Percentiles rank a stretch among this genome's conserved stretches.
Evolutionary conservation across 257 asterid genomes (phyloP).

Genomic region (Gentiana dahurica): DNA sequence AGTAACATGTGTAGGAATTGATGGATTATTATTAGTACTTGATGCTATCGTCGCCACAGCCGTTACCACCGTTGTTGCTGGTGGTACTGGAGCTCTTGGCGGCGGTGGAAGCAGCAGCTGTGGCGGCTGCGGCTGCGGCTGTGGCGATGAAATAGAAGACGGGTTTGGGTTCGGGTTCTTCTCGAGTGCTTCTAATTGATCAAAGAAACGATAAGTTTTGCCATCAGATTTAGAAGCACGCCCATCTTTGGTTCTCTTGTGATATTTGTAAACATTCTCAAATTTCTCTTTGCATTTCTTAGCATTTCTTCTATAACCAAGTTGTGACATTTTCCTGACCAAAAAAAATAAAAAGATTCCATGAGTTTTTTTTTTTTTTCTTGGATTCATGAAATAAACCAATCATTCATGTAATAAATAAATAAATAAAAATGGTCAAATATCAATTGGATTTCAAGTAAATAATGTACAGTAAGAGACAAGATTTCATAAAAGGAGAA

Average conservation of each 20-base stretch:
- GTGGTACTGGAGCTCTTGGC: slow-evolving; percentile 6
- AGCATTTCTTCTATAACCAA: slow-evolving; percentile 63
- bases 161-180: slow-evolving; percentile 17
- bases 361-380: slow-evolving; percentile 13
- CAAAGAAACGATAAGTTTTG: slow-evolving; percentile 75
- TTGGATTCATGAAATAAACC: slow-evolving; percentile 15
- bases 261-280: slow-evolving; percentile 88
- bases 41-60: slow-evolving; percentile 12
- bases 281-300: slow-evolving; percentile 95
- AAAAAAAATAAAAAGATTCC: background rate
- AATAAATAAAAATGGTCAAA: slow-evolving; percentile 27
- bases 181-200: slow-evolving; percentile 76
- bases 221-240: slow-evolving; percentile 81
- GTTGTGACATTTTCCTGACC: slow-evolving; percentile 91
- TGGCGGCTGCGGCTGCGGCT: slow-evolving; percentile 19
- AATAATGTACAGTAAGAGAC: slow-evolving; percentile 5
- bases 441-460: slow-evolving; percentile 11
- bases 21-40: slow-evolving; percentile 5
- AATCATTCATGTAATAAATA: slow-evolving; percentile 5
- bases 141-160: slow-evolving; percentile 39
- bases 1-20: slow-evolving; percentile 27
- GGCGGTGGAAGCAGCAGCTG: slow-evolving; percentile 17
- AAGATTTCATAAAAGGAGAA: slow-evolving; percentile 1
- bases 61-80: slow-evolving; percentile 9
- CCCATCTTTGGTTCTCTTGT: slow-evolving; percentile 81